Evolutionary conservation across 306 rosid genomes (phyloP).

Genomic region (Oemleria cerasiformis): DNA sequence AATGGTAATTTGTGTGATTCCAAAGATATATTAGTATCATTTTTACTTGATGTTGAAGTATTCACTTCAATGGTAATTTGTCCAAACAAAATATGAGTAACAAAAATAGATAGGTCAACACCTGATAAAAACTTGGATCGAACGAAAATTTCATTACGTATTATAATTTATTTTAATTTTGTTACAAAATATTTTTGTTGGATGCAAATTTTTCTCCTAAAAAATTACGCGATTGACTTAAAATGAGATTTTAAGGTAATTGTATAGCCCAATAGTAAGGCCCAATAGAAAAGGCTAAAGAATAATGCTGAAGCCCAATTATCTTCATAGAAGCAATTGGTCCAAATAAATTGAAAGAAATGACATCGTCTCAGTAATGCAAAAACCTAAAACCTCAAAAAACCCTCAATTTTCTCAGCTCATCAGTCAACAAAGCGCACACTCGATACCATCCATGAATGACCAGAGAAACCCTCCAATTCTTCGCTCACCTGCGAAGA

Average conservation of each 20-base stretch:
- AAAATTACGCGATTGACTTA: no score
- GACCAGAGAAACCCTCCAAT: conserved; percentile 28
- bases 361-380: background rate
- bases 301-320: background rate
- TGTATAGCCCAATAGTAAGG: background rate
- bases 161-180: no score
- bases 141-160: no score
- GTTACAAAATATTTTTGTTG: no score
- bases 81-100: no score
- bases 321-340: background rate
- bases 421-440: background rate
- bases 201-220: no score
- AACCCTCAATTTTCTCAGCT: background rate
- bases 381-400: background rate
- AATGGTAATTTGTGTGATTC: background rate
- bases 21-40: no score
- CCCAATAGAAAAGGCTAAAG: background rate
- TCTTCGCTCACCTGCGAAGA: conserved; percentile 32
- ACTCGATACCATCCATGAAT: conserved; percentile 15
- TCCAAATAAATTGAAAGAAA: background rate
- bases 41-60: no score
- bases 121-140: no score
- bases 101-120: no score
- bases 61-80: no score
- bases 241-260: no score